phyloP scores from a whole-genome alignment of 345 rosid species.

The Laguncularia racemosa region DNA sequence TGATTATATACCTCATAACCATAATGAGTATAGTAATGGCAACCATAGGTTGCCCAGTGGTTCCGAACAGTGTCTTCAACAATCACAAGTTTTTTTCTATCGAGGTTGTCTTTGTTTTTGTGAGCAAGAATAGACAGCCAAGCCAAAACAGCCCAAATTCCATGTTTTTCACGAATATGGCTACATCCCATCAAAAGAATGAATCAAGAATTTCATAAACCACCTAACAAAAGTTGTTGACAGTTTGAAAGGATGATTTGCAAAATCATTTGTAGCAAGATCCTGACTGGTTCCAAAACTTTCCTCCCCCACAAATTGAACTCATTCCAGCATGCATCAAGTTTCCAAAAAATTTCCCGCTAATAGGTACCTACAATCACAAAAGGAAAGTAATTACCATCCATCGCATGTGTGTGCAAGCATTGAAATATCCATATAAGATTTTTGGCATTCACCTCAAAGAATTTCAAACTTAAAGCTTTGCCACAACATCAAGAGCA shows the following conservation, averaged over 20 bases:
- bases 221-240: not conserved
- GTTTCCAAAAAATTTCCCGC: slow-evolving; percentile 99
- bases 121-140: slow-evolving; percentile 93
- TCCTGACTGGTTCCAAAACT: slow-evolving; percentile 95
- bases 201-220: slow-evolving; percentile 5
- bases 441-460: slow-evolving; percentile 52
- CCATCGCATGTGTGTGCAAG: not conserved
- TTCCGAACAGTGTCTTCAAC: slow-evolving; percentile 91
- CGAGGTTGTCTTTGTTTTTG: slow-evolving; percentile 63
- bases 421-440: not conserved
- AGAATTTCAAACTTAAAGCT: slow-evolving; percentile 75
- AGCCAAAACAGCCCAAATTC: slow-evolving; percentile 99
- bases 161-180: slow-evolving; percentile 97
- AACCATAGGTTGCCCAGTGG: slow-evolving; percentile 91
- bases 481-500: slow-evolving; percentile 96
- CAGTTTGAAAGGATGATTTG: not conserved
- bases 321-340: slow-evolving; percentile 98
- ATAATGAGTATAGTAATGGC: slow-evolving; percentile 95
- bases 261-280: slow-evolving; percentile 2
- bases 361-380: slow-evolving; percentile 77
- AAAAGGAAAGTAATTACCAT: slow-evolving; percentile 11
- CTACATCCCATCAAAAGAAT: slow-evolving; percentile 61
- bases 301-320: slow-evolving; percentile 97
- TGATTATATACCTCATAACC: slow-evolving; percentile 76
- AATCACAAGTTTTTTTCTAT: slow-evolving; percentile 64